Conservation (phyloP, 2,329 filamentous ascomycete species). For the Ophiostoma himal-ulmi region DNA sequence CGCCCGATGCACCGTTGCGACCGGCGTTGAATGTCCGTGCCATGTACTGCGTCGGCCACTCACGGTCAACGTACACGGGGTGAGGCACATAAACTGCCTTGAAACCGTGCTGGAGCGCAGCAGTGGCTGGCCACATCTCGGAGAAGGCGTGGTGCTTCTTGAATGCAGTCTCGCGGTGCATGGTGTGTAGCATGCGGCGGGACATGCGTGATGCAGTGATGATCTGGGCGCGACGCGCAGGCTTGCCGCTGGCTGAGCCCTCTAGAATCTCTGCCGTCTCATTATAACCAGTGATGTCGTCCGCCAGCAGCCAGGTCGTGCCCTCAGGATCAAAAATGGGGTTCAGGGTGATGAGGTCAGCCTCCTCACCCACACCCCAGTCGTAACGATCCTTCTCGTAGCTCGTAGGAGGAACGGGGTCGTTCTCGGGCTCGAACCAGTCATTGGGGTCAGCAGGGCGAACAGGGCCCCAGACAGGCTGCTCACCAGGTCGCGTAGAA, state of each 20-base stretch:
- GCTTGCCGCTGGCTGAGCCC: slow-evolving; percentile 46
- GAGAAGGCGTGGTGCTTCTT: slow-evolving; percentile 87
- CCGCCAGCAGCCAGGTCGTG: slow-evolving; percentile 74
- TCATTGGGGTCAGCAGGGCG: slow-evolving; percentile 63
- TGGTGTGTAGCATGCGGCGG: slow-evolving; percentile 68
- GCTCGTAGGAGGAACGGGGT: slow-evolving; percentile 63
- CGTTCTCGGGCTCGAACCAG: slow-evolving; percentile 66
- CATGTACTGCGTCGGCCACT: slow-evolving; percentile 75
- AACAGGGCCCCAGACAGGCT: slow-evolving; percentile 77
- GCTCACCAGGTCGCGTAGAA: slow-evolving; percentile 39
- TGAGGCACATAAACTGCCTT: slow-evolving; percentile 91
- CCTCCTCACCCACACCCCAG: slow-evolving; percentile 82
- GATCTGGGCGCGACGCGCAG: slow-evolving; percentile 75
- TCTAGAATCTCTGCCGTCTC: slow-evolving; percentile 36
- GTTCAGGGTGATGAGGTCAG: slow-evolving; percentile 71
- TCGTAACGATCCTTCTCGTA: slow-evolving; percentile 74
- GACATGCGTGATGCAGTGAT: slow-evolving; percentile 84
- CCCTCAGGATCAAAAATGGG: slow-evolving; percentile 80
- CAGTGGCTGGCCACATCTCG: slow-evolving; percentile 91
- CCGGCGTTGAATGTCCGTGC: slow-evolving; percentile 76
- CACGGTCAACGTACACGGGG: slow-evolving; percentile 77
- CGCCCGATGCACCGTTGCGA: slow-evolving; percentile 67
- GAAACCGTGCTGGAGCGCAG: slow-evolving; percentile 82
- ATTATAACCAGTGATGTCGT: slow-evolving; percentile 83
- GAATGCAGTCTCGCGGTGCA: slow-evolving; percentile 84